These are phyloP conservation scores for Imleria badia DNA, from an alignment of 768 basidiomycete genomes.

Conservation along the genomic window DNA sequence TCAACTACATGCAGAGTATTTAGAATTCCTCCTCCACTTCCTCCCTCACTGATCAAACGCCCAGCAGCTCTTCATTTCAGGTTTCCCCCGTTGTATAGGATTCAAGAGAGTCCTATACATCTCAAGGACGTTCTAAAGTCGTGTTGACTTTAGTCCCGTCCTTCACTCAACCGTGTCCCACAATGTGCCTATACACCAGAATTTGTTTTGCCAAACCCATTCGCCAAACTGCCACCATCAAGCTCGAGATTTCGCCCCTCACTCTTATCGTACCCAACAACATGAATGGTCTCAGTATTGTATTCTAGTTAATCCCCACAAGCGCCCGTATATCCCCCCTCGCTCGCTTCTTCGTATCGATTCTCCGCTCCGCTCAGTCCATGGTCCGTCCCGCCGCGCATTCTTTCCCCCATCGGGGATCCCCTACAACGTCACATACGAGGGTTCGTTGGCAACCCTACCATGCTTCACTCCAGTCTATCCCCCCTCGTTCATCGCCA, in stretches of 20 bases:
- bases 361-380: constrained; percentile 6
- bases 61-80: neutral
- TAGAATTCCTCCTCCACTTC: constrained; percentile 11
- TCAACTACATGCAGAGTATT: constrained; percentile 25
- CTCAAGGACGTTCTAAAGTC: constrained; percentile 44
- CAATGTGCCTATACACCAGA: constrained; percentile 40
- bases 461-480: constrained; percentile 41
- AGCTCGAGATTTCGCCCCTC: constrained; percentile 14
- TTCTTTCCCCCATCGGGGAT: constrained; percentile 68
- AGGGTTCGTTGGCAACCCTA: constrained; percentile 85
- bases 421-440: constrained; percentile 59
- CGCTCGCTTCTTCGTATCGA: neutral
- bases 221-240: constrained; percentile 15
- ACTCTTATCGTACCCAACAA: constrained; percentile 16
- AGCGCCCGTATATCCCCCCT: constrained; percentile 11
- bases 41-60: neutral
- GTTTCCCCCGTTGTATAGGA: constrained; percentile 16
- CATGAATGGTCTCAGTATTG: constrained; percentile 35
- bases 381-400: constrained; percentile 42
- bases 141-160: constrained; percentile 36
- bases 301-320: constrained; percentile 36
- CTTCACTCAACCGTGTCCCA: constrained; percentile 26
- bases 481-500: constrained; percentile 35
- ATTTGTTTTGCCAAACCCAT: constrained; percentile 26
- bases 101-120: constrained; percentile 25